A percentile compares a stretch with the other conserved stretches of the same genome.
Evolutionary conservation across 768 basidiomycete species (phyloP).

Genomic region (Russula earlei): DNA sequence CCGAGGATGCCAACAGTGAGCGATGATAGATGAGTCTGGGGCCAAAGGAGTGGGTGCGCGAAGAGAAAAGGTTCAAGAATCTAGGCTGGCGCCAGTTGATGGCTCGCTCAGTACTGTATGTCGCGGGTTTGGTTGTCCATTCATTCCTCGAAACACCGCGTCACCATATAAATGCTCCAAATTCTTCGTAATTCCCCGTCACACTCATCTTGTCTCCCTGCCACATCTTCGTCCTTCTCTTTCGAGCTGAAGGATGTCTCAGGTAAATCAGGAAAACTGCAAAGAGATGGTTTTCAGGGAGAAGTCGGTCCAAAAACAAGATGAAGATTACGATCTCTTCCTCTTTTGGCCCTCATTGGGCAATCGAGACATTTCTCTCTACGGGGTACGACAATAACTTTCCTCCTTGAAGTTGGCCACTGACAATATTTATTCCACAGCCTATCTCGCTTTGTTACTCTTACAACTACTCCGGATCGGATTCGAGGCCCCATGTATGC

Average conservation of each 20-base stretch:
- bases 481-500: not conserved
- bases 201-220: not conserved
- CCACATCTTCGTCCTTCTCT: no score
- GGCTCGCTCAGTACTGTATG: not conserved
- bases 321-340: conserved; percentile 1
- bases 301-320: not conserved
- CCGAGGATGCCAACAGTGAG: not conserved
- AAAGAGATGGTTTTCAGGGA: not conserved
- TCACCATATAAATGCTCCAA: conserved; percentile 9
- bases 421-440: not conserved
- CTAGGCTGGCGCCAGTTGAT: conserved; percentile 2
- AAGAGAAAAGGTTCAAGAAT: not conserved
- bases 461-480: not conserved
- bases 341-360: conserved; percentile 5
- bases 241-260: not conserved
- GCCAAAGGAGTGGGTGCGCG: not conserved
- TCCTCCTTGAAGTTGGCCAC: not conserved
- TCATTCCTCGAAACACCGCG: conserved; percentile 11
- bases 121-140: not conserved
- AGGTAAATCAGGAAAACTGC: not conserved
- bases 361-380: not conserved
- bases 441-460: conserved; percentile 4
- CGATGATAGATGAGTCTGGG: not conserved
- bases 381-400: not conserved
- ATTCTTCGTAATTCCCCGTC: not conserved